phyloP scores from a whole-genome alignment of 2,329 filamentous ascomycete species.

The Fusarium bulbicola region DNA sequence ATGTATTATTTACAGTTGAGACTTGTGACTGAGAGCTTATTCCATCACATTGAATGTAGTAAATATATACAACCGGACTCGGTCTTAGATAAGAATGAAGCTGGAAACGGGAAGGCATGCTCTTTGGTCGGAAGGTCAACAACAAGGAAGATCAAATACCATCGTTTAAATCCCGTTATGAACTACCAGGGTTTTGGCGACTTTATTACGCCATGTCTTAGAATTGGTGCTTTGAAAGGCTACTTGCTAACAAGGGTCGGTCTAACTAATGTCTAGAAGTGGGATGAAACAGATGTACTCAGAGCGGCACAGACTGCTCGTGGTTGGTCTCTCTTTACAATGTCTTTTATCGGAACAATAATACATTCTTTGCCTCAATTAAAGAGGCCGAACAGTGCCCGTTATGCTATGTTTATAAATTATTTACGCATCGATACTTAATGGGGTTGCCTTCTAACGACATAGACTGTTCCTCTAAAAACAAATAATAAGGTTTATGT shows the following conservation, averaged over 20 bases:
- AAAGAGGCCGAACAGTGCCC: neutral
- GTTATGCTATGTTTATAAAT: neutral
- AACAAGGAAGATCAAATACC: neutral
- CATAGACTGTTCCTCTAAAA: neutral
- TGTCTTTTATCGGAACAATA: neutral
- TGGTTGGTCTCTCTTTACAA: neutral
- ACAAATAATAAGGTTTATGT: neutral
- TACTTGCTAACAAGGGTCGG: neutral
- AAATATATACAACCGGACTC: neutral
- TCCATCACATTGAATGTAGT: neutral
- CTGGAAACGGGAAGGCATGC: neutral
- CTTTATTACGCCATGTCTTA: neutral
- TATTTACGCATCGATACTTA: neutral
- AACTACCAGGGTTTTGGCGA: neutral
- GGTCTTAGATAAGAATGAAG: neutral
- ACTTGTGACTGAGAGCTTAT: neutral
- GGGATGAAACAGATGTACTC: neutral
- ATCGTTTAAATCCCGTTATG: rapidly evolving
- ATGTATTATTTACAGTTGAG: neutral
- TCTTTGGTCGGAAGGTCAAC: neutral
- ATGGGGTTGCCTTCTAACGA: neutral
- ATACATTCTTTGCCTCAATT: neutral
- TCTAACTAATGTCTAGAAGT: neutral
- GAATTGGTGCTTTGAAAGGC: neutral
- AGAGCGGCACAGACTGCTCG: neutral